Base-by-base conservation (phyloP, 1,284 basidiomycete genomes). In the Agroathelia rolfsii region DNA sequence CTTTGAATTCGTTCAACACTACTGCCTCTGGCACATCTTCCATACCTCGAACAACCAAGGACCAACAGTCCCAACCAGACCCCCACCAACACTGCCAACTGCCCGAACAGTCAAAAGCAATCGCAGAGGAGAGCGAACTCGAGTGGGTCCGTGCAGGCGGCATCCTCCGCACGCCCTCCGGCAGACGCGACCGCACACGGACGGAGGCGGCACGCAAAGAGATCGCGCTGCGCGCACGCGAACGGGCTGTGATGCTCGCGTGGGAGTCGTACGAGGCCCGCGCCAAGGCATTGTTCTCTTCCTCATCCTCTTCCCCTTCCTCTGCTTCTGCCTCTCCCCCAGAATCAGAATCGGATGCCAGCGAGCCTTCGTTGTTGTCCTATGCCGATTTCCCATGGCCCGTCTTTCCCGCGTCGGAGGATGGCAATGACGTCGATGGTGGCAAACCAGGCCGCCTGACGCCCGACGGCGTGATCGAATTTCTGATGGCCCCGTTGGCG, bases 91-190 rank as follows among this genome's bases (percentile, higher is more conserved):
- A n/a, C n/a, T n/a, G n/a, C n/a, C n/a, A n/a, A n/a, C n/a, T n/a
- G n/a, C n/a, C n/a, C n/a, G n/a, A n/a, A n/a, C n/a, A n/a, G n/a
- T n/a, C n/a, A n/a, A n/a, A n/a, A n/a, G n/a, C n/a, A n/a, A n/a
- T 57, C 11, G 48, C 52, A 9, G 47, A 56, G 15, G 40, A 35
- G 27, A 68, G 69, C 24, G 74, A 76, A 44, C 61, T 72, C 32
- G 64, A 63, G 11, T 76, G 73, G 71, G 72, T 77, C 1, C 60
- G 68, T 3, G 61, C 59, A 7, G 75, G 74, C 15, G 71, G 73
- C 1, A 50, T 68, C 13, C 58, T 77, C 18, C 60, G 67, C 27
- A 68, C 75, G 43, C 52, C 53, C 24, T 42, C 57, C 10, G 72
- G 75, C 4, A 56, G 55, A 34, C 59, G 67, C 30, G 71, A 77